Base-by-base conservation (phyloP, 2,329 filamentous ascomycete species). In the Fusarium dimerum region DNA sequence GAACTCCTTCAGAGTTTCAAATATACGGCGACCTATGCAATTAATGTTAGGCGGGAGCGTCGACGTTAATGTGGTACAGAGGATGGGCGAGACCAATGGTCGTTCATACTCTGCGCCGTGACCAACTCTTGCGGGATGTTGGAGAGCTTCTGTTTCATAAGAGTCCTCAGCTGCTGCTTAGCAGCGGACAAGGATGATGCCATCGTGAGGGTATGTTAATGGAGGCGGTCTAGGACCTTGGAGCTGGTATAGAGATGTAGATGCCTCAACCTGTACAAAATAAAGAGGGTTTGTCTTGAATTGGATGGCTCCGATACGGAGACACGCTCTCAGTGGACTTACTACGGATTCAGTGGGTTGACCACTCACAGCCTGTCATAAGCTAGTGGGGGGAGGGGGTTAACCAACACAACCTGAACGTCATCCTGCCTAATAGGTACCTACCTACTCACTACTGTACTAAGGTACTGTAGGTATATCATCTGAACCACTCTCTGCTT, bases 81-180 rank as follows among this genome's bases (percentile, higher is more conserved):
- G 10, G 11, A 10, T 36, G 32, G 20, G 32, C 32, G 10, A 48
- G 20, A 40, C 42, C 40, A 49, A 40, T 52, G 54, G 29, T 20
- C 45, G 50, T 57, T 64, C 85, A 70, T 76, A 92, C 92, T 94
- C 77, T 96, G 92, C 41, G 73, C 69, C 49, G 73, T 69, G 49
- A 91, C 77, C 13, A 83, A 79, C 20, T 89, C 82, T n/a, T 80
- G 73, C 2, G 85, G 72, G 44, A 96, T 68, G 8, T 68, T 71
- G 17, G 82, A 78, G 17, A 96, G 79, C 32, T 78, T 79, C 58
- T 81, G 75, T 67, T 87, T 92, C 75, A 96, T 87, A 48, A 81
- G 73, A 56, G 78, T 78, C 51, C 92, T 82, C 55, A 96, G 77
- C 63, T 90, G 86, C 68, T 88, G 86, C 75, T 96, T 96, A 42